These are phyloP conservation scores for Venturiaceae sp. DNA, from an alignment of 2,329 filamentous ascomycete species.

Conservation along the genomic window DNA sequence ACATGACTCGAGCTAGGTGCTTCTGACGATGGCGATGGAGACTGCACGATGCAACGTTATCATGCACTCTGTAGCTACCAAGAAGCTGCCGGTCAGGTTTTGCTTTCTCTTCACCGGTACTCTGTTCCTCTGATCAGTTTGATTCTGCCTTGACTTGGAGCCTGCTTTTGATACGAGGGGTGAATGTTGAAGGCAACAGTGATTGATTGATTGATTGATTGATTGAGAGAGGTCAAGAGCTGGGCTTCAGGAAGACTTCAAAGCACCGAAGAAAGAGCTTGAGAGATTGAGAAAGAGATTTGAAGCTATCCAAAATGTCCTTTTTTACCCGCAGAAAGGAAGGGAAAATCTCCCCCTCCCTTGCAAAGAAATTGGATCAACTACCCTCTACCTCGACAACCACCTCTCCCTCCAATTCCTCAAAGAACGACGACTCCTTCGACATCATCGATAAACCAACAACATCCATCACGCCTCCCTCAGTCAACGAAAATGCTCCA, in stretches of 20 bases:
- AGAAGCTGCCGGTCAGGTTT: neutral
- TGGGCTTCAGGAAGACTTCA: too few relatives aligned
- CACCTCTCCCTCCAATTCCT: neutral
- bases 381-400: neutral
- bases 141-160: neutral
- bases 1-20: neutral
- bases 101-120: neutral
- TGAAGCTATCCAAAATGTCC: neutral
- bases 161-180: neutral
- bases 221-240: neutral
- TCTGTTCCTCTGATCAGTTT: neutral
- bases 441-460: neutral
- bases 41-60: neutral
- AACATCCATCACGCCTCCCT: neutral
- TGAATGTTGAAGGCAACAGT: neutral
- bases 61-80: neutral
- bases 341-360: neutral
- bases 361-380: constrained; percentile 3
- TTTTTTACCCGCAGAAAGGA: neutral
- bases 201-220: neutral
- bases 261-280: too few relatives aligned
- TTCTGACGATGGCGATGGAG: neutral
- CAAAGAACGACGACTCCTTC: neutral
- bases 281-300: neutral
- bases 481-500: neutral